A percentile compares a stretch with the other conserved stretches of the same genome.
Evolutionary conservation across 2,329 filamentous ascomycete genomes (phyloP).

Genomic region (Huntiella savannae): DNA sequence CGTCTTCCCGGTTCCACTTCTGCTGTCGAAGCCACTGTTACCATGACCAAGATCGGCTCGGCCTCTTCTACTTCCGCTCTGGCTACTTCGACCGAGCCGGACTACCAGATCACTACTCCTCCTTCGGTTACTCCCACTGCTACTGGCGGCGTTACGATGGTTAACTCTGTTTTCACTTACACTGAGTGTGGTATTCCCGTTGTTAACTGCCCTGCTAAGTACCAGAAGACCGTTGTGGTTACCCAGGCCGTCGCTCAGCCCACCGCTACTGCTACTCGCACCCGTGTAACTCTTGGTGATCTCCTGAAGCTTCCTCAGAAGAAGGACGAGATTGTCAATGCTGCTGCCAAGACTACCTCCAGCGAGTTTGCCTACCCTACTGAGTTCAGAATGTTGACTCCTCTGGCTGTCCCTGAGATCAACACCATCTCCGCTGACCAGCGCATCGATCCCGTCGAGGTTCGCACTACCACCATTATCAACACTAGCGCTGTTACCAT

Average conservation of each 20-base stretch:
- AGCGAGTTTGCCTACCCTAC: constrained; percentile 8
- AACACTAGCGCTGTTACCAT: background rate
- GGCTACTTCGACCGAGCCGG: background rate
- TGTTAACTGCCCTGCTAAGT: constrained; percentile 22
- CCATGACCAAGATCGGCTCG: background rate
- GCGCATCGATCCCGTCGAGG: background rate
- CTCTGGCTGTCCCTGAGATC: constrained; percentile 7
- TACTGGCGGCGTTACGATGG: no score
- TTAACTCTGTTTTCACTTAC: constrained; percentile 15
- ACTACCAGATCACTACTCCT: no score
- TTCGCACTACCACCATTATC: background rate
- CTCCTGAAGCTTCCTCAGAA: background rate
- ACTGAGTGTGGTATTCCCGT: constrained; percentile 21
- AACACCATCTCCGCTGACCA: constrained; percentile 4
- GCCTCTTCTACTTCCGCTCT: background rate
- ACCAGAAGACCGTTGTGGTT: constrained; percentile 19
- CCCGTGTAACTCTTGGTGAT: background rate
- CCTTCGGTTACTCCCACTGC: no score
- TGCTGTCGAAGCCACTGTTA: background rate
- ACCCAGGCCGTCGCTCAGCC: constrained; percentile 1
- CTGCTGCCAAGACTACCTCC: background rate
- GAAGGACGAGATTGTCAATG: no score
- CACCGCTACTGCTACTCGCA: background rate
- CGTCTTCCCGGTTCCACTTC: constrained; percentile 3
- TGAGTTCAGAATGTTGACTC: background rate